phyloP scores from a whole-genome alignment of 192 early-diverging fungal species.

The Neocallimastix lanati region DNA sequence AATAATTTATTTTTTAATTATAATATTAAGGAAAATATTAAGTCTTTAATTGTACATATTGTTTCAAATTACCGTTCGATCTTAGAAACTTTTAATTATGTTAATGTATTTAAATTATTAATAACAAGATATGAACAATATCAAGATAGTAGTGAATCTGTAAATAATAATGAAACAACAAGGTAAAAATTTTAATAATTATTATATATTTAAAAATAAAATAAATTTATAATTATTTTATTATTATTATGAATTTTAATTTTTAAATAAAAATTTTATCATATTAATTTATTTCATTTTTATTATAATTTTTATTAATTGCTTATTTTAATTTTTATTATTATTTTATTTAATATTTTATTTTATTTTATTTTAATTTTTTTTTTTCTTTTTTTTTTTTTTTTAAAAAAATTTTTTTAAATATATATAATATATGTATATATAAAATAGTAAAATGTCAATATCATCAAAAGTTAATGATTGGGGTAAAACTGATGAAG shows the following conservation, averaged over 20 bases:
- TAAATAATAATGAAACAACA: neutral
- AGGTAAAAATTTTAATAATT: neutral
- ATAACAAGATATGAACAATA: constrained; percentile 41
- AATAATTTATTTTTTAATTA: neutral
- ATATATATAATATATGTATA: neutral
- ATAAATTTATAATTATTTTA: too few species aligned
- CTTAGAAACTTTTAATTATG: constrained; percentile 45
- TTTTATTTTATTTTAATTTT: too few species aligned
- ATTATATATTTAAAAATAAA: too few species aligned
- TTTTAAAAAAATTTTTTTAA: neutral
- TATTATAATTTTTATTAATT: too few species aligned
- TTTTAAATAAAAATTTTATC: too few species aligned
- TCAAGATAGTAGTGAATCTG: constrained; percentile 13
- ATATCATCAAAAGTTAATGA: neutral
- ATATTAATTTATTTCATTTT: too few species aligned
- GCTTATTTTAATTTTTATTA: too few species aligned
- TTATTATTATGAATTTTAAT: too few species aligned
- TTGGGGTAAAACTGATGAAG: neutral
- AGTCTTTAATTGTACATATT: constrained; percentile 52
- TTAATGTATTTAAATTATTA: constrained; percentile 36
- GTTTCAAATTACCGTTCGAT: constrained; percentile 30
- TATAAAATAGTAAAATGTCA: neutral
- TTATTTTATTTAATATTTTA: too few species aligned
- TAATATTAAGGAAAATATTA: constrained; percentile 31
- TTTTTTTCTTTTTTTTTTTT: too few species aligned